A percentile compares a stretch with the other conserved stretches of the same genome.
These are phyloP conservation scores for Beauveria australis DNA, from an alignment of 2,329 filamentous ascomycete genomes.

Conservation along the genomic window DNA sequence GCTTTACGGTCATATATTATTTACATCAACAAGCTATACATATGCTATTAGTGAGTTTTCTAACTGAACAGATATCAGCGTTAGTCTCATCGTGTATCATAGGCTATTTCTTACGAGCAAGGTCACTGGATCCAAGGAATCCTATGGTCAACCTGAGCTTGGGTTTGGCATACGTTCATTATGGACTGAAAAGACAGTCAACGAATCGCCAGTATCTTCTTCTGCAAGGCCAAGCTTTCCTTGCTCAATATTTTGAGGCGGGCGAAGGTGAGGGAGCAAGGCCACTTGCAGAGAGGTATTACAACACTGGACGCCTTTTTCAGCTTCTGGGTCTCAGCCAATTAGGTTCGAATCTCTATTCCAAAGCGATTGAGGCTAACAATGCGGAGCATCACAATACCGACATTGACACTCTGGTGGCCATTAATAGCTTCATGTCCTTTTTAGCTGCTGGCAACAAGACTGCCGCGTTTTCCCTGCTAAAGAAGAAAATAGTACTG, in stretches of 20 bases:
- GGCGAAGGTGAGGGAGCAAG: not conserved
- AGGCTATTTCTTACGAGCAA: constrained; percentile 77
- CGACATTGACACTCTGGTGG: constrained; percentile 23
- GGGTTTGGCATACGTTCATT: constrained; percentile 77
- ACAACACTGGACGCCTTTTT: constrained; percentile 30
- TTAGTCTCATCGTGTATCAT: not conserved
- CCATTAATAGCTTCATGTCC: constrained; percentile 26
- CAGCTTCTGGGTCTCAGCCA: constrained; percentile 28
- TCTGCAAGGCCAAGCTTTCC: constrained; percentile 74
- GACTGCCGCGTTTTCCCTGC: constrained; percentile 18
- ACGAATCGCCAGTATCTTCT: constrained; percentile 86
- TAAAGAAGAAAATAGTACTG: constrained; percentile 20
- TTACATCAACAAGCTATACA: constrained; percentile 72
- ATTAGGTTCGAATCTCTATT: constrained; percentile 66
- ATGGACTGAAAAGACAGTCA: constrained; percentile 79
- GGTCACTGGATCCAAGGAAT: constrained; percentile 67
- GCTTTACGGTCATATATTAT: constrained; percentile 84
- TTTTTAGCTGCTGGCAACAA: constrained; percentile 24
- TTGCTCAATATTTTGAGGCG: constrained; percentile 37
- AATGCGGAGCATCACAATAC: constrained; percentile 1
- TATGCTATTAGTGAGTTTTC: constrained; percentile 63
- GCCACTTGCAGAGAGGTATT: constrained; percentile 27
- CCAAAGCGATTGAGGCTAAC: constrained; percentile 23
- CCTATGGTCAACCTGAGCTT: constrained; percentile 73
- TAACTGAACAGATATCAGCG: not conserved